phyloP scores from a whole-genome alignment of 192 early-diverging fungal species.

The Oehlia diaphana region DNA sequence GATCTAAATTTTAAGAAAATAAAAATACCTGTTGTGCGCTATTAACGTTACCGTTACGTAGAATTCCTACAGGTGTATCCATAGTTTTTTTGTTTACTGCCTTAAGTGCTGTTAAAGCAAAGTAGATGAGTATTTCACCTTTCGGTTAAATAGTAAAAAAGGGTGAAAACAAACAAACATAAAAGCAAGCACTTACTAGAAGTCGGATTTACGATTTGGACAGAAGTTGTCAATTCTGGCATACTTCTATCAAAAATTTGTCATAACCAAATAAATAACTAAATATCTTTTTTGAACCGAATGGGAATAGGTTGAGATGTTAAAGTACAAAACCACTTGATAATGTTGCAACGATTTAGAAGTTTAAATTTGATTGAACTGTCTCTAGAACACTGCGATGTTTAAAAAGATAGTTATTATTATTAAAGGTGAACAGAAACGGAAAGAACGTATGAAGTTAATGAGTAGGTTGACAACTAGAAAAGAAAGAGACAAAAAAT shows the following conservation, averaged over 20 bases:
- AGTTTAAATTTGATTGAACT: not conserved
- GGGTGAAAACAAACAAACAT: not conserved
- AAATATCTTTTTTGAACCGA: not conserved
- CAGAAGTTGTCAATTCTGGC: not conserved
- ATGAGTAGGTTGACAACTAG: not conserved
- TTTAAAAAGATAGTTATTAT: not conserved
- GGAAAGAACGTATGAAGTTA: not conserved
- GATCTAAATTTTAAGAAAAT: not conserved
- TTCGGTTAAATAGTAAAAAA: not conserved
- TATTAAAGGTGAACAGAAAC: not conserved
- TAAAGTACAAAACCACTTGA: not conserved
- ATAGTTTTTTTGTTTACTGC: not conserved
- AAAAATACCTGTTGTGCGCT: not conserved
- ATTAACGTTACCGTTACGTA: not conserved
- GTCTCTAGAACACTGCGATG: not conserved
- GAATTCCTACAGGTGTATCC: slow-evolving; percentile 6
- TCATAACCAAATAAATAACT: not conserved
- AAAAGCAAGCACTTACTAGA: not conserved
- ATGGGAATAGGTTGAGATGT: not conserved
- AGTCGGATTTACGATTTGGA: not conserved
- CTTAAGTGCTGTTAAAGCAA: not conserved
- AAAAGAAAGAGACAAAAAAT: not conserved
- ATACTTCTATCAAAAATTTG: not conserved
- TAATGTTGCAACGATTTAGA: not conserved
- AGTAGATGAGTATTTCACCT: not conserved